phyloP scores from a whole-genome alignment of 192 early-diverging fungal genomes.

The Backusella sp. region DNA sequence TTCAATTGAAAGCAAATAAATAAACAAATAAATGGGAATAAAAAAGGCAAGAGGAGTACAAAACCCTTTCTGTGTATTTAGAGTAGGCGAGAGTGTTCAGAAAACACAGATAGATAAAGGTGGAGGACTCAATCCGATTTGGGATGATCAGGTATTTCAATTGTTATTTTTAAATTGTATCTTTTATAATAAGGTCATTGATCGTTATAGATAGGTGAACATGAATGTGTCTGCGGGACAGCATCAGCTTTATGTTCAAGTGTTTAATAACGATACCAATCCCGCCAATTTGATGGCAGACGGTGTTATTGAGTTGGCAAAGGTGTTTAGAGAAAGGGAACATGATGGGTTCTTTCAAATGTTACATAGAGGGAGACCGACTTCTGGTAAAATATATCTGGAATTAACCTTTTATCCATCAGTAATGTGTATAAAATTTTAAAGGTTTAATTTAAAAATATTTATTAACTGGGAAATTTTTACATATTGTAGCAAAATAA shows the following conservation, averaged over 20 bases:
- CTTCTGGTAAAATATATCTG: conserved; percentile 3
- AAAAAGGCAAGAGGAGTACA: neutral
- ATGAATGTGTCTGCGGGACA: neutral
- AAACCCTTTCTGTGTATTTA: neutral
- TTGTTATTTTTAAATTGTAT: no score
- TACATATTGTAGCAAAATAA: neutral
- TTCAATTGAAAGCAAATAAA: neutral
- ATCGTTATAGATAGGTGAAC: conserved; percentile 11
- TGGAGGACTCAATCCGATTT: neutral
- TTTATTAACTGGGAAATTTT: neutral
- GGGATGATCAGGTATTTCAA: neutral
- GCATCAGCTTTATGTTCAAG: neutral
- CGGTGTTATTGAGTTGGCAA: neutral
- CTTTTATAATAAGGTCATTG: neutral
- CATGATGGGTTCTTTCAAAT: conserved; percentile 11
- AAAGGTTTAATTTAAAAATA: neutral
- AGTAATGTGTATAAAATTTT: neutral
- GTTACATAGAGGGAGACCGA: neutral
- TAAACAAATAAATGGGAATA: neutral
- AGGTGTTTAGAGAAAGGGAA: conserved; percentile 6
- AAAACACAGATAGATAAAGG: neutral
- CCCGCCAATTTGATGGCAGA: conserved; percentile 9
- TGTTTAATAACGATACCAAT: conserved; percentile 7
- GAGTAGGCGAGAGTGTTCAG: neutral
- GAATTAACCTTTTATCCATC: conserved; percentile 15